Percentiles rank a stretch among this genome's conserved stretches.
Conservation (phyloP, 176 grass and related monocot genomes). For the Phyllostachys edulis region DNA sequence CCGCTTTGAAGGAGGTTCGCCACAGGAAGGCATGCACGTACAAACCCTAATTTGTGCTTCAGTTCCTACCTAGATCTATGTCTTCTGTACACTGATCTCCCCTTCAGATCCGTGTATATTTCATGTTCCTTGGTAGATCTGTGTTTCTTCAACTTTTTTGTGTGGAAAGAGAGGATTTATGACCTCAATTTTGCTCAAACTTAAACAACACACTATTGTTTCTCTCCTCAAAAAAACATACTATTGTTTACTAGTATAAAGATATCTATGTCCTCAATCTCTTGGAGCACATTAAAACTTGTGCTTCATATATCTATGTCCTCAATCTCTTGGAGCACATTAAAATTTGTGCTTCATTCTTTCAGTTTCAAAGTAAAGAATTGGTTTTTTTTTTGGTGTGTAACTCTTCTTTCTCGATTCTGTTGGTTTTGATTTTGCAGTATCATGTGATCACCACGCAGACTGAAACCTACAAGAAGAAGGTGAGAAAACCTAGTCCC, state of each 20-base stretch:
- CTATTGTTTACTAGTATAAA: neutral
- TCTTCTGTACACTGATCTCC: neutral
- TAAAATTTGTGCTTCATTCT: neutral
- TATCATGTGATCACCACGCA: slow-evolving; percentile 82
- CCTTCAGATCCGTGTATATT: slow-evolving; percentile 45
- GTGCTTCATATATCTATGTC: too few relatives aligned
- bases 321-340: neutral
- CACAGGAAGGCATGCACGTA: slow-evolving; percentile 59
- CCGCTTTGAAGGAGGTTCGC: slow-evolving; percentile 79
- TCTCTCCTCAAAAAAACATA: neutral
- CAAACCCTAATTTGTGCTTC: neutral
- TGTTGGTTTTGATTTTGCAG: slow-evolving; percentile 45
- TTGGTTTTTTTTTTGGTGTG: neutral
- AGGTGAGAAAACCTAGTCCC: slow-evolving; percentile 46
- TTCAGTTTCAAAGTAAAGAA: neutral
- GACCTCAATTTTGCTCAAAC: neutral
- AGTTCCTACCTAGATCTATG: neutral
- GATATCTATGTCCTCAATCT: too few relatives aligned
- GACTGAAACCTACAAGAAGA: slow-evolving; percentile 94
- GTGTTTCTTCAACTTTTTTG: neutral
- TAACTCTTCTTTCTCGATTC: neutral
- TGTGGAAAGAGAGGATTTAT: neutral
- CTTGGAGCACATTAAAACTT: too few relatives aligned
- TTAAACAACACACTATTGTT: neutral
- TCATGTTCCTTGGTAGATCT: slow-evolving; percentile 22